phyloP scores from a whole-genome alignment of 495 filamentous ascomycete species.

The Tuber magnatum region DNA sequence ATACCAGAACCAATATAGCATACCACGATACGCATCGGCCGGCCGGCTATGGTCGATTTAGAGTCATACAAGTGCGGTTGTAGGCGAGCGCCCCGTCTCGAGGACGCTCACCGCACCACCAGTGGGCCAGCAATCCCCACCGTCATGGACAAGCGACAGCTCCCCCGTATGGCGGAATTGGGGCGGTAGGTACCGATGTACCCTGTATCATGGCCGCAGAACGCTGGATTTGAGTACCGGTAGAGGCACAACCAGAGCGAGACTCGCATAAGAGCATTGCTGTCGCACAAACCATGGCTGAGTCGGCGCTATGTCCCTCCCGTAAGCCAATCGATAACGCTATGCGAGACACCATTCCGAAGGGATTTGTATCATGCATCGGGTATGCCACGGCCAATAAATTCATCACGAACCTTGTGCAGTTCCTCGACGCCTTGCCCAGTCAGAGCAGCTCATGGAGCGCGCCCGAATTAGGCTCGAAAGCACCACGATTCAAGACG shows the following conservation, averaged over 20 bases:
- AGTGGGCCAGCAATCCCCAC: not conserved
- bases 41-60: not conserved
- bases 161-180: not conserved
- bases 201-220: no score
- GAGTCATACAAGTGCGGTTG: not conserved
- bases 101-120: conserved; percentile 1
- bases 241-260: not conserved
- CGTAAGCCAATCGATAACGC: not conserved
- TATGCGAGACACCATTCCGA: not conserved
- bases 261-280: not conserved
- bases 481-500: not conserved
- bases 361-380: not conserved
- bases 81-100: not conserved
- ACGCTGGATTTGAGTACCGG: not conserved
- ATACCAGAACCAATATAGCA: not conserved
- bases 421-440: not conserved
- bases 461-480: not conserved
- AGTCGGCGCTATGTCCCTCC: not conserved
- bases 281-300: not conserved
- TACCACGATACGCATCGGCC: not conserved
- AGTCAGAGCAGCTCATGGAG: not conserved
- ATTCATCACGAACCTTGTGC: not conserved
- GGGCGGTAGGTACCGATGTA: not conserved
- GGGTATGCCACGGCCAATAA: not conserved
- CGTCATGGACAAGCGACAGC: not conserved